Conservation (phyloP, 495 filamentous ascomycete genomes). For the Friedmanniomyces endolithicus region DNA sequence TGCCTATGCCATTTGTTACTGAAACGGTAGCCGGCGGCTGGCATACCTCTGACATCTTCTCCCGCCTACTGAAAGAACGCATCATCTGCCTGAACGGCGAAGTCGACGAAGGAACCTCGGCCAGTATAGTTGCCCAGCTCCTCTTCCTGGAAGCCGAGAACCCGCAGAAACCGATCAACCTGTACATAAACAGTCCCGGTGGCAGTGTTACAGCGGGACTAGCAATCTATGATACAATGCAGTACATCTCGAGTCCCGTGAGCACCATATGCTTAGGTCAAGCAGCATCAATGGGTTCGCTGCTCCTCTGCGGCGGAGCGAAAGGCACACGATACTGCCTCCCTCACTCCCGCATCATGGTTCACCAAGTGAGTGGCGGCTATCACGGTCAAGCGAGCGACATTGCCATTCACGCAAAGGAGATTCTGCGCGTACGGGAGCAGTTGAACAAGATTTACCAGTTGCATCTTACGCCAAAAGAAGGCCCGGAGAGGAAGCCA, state of each 20-base stretch:
- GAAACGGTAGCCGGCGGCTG: constrained; percentile 65
- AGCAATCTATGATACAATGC: constrained; percentile 98
- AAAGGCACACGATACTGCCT: constrained; percentile 78
- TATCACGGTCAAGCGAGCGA: constrained; percentile 83
- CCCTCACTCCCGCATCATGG: constrained; percentile 87
- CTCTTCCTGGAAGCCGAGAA: constrained; percentile 97
- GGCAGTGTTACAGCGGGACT: constrained; percentile 91
- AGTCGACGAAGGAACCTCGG: constrained; percentile 78
- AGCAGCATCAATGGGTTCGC: constrained; percentile 86
- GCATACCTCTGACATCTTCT: constrained; percentile 50
- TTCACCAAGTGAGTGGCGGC: constrained; percentile 88
- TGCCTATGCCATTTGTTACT: constrained; percentile 35
- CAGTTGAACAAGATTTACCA: constrained; percentile 86
- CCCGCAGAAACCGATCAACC: constrained; percentile 82
- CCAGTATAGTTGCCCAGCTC: constrained; percentile 86
- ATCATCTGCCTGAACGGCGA: constrained; percentile 90
- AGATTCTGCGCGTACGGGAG: constrained; percentile 76
- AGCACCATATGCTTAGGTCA: constrained; percentile 91
- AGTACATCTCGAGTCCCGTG: constrained; percentile 84
- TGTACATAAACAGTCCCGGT: constrained; percentile 96
- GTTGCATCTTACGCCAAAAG: constrained; percentile 61
- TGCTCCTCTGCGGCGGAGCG: constrained; percentile 75
- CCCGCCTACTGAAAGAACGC: constrained; percentile 53
- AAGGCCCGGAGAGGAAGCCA: constrained; percentile 33
- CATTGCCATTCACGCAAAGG: constrained; percentile 92